These are phyloP conservation scores for Melaleuca quinquenervia DNA, from an alignment of 345 rosid genomes.

Conservation along the genomic window DNA sequence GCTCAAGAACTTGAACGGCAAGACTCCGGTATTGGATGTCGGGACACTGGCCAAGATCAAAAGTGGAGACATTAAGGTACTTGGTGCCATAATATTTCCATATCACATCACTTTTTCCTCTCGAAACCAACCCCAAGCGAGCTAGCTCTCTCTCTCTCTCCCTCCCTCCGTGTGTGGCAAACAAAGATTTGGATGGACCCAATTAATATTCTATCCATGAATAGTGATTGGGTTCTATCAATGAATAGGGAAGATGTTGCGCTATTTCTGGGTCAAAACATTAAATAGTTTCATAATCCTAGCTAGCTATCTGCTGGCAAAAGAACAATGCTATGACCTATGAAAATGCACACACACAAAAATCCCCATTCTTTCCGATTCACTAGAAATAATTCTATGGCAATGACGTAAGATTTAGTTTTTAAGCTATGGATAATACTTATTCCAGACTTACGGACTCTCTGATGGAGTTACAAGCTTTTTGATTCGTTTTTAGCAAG, in stretches of 20 bases:
- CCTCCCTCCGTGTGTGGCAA: not conserved
- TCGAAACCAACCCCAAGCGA: not conserved
- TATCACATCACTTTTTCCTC: conserved; percentile 3
- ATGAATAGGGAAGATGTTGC: conserved; percentile 5
- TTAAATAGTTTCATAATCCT: not conserved
- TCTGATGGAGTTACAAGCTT: not conserved
- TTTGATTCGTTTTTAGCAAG: not conserved
- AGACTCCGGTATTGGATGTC: conserved; percentile 88
- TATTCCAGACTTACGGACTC: not conserved
- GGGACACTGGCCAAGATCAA: conserved; percentile 84
- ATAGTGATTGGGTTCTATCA: not conserved
- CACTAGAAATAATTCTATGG: not conserved
- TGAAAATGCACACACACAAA: not conserved
- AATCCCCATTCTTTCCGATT: not conserved
- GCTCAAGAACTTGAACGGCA: conserved; percentile 64
- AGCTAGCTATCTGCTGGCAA: not conserved
- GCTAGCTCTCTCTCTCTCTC: not conserved
- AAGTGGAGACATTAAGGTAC: conserved; percentile 82
- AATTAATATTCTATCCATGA: not conserved
- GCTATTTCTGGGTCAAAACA: not conserved
- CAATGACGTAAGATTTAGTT: not conserved
- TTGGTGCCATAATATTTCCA: not conserved
- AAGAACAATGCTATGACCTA: not conserved
- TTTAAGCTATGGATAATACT: not conserved
- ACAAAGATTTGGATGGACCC: conserved; percentile 20